phyloP scores from a whole-genome alignment of 345 rosid species.

The Geranium rotundifolium region DNA sequence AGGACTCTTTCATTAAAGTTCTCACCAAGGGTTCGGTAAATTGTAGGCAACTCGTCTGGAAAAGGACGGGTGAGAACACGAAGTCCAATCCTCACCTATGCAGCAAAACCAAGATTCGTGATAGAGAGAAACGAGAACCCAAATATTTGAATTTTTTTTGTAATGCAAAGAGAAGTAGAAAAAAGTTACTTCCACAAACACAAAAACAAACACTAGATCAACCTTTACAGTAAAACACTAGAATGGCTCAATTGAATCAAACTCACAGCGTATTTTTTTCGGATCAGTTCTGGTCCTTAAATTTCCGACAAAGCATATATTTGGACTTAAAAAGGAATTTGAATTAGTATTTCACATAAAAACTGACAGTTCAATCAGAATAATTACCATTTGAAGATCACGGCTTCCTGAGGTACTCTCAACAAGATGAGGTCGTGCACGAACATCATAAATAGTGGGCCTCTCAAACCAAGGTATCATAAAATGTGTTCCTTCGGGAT shows the following conservation, averaged over 20 bases:
- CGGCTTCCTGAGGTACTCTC: constrained; percentile 97
- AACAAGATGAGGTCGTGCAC: constrained; percentile 84
- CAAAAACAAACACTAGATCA: too few species aligned
- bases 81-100: constrained; percentile 88
- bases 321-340: too few species aligned
- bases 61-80: constrained; percentile 92
- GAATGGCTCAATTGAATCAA: too few species aligned
- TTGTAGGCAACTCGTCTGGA: constrained; percentile 52
- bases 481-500: constrained; percentile 94
- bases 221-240: too few species aligned
- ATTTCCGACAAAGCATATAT: too few species aligned
- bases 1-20: constrained; percentile 87
- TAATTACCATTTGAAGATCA: constrained; percentile 83
- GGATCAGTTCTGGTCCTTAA: too few species aligned
- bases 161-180: too few species aligned
- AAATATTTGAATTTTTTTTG: neutral
- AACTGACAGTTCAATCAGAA: neutral
- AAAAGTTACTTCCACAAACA: neutral
- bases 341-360: constrained; percentile 1
- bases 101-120: constrained; percentile 7
- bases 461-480: constrained; percentile 95
- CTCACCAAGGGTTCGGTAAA: constrained; percentile 81
- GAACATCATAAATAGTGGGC: constrained; percentile 87
- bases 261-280: too few species aligned
- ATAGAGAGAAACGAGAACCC: constrained; percentile 1